These are phyloP conservation scores for Sporothrix luriei DNA, from an alignment of 2,329 filamentous ascomycete genomes.

Conservation along the genomic window DNA sequence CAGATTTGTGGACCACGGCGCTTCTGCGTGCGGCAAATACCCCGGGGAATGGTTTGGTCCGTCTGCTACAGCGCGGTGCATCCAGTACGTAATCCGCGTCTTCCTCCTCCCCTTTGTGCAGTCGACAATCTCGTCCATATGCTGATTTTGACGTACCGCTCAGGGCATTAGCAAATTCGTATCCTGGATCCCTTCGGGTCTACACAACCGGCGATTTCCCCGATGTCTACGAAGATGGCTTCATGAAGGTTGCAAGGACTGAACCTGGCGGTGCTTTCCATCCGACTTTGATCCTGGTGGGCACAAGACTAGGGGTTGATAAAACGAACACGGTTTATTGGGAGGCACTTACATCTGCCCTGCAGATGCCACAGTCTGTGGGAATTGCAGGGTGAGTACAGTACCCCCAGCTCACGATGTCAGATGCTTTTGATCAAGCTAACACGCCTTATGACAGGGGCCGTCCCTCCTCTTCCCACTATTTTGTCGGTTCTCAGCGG, in stretches of 20 bases:
- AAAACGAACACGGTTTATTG: conserved; percentile 94
- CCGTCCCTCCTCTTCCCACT: conserved; percentile 81
- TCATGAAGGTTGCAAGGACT: conserved; percentile 74
- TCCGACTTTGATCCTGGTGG: conserved; percentile 85
- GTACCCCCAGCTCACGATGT: background rate
- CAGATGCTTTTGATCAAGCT: background rate
- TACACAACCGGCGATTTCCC: conserved; percentile 89
- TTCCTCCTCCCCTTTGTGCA: background rate
- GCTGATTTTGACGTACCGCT: background rate
- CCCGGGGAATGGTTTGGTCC: conserved; percentile 98
- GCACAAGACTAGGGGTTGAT: conserved; percentile 87
- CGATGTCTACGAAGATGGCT: conserved; percentile 89
- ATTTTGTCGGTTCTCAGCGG: conserved; percentile 58
- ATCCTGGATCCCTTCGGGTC: conserved; percentile 69
- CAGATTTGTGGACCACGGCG: conserved; percentile 87
- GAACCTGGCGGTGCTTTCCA: conserved; percentile 66
- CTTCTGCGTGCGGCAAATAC: conserved; percentile 84
- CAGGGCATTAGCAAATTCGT: conserved; percentile 73
- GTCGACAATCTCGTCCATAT: background rate
- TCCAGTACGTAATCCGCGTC: conserved; percentile 67
- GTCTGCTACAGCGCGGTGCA: conserved; percentile 92
- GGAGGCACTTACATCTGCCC: conserved; percentile 81
- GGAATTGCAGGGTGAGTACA: conserved; percentile 82
- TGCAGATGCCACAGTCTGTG: conserved; percentile 90
- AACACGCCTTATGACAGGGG: conserved; percentile 58